Conservation (phyloP, 345 rosid genomes). For the Ricinus communis region DNA sequence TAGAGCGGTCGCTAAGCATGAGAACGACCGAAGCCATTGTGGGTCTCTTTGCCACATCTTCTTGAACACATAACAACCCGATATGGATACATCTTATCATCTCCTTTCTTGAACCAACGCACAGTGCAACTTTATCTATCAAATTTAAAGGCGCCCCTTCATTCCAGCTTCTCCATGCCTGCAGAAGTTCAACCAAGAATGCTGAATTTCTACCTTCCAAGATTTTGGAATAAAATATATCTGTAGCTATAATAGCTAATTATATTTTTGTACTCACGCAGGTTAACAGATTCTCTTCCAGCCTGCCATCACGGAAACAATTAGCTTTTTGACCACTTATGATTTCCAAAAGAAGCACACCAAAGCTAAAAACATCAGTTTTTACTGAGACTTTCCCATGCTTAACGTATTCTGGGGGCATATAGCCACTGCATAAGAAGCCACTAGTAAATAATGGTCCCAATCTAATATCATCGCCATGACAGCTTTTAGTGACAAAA, state of each 20-base stretch:
- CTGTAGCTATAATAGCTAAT: no score
- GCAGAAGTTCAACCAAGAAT: background rate
- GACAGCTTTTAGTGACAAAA: no score
- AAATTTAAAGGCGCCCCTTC: conserved; percentile 1
- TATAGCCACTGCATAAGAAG: background rate
- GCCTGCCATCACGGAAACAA: background rate
- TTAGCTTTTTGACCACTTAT: background rate
- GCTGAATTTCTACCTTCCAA: background rate
- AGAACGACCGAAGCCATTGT: background rate
- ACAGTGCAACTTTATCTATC: background rate
- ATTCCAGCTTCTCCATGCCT: conserved; percentile 8
- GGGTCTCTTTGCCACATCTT: conserved; percentile 6
- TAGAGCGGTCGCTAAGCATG: background rate
- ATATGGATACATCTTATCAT: conserved; percentile 6
- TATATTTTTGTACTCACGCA: background rate
- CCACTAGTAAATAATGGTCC: no score
- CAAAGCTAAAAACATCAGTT: conserved; percentile 4
- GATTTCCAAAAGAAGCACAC: conserved; percentile 12
- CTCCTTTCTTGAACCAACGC: background rate
- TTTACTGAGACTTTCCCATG: conserved; percentile 1
- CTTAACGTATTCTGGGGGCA: conserved; percentile 8
- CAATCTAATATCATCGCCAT: no score
- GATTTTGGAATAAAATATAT: background rate
- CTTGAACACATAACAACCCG: conserved; percentile 1
- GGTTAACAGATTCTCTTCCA: background rate